These are phyloP conservation scores for Fraxinus paxiana DNA, from an alignment of 305 asterid genomes.

Conservation along the genomic window DNA sequence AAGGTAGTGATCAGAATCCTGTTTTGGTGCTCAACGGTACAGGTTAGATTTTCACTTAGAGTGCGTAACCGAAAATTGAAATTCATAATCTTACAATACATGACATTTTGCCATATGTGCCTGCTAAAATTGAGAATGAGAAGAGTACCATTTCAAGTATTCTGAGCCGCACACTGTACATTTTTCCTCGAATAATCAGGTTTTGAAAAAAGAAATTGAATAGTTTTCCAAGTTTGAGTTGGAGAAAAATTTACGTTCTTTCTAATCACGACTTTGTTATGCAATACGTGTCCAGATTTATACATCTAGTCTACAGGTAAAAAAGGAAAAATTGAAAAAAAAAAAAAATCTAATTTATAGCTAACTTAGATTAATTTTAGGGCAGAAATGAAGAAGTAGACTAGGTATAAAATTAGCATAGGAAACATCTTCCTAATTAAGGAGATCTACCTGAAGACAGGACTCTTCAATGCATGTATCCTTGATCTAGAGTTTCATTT, in stretches of 20 bases:
- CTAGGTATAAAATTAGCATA: neutral
- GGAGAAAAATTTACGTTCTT: neutral
- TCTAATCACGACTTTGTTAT: neutral
- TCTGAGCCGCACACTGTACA: neutral
- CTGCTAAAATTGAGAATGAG: constrained; percentile 1
- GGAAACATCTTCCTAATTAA: neutral
- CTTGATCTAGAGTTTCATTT: neutral
- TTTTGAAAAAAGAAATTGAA: neutral
- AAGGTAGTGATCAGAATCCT: neutral
- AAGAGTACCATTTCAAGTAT: neutral
- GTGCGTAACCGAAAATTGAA: neutral
- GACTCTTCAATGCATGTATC: neutral
- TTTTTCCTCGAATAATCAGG: neutral
- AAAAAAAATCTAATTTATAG: no score
- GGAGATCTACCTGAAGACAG: neutral
- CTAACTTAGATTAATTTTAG: neutral
- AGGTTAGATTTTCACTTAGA: neutral
- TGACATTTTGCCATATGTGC: neutral
- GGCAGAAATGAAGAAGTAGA: neutral
- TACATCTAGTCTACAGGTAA: neutral
- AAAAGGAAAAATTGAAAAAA: neutral
- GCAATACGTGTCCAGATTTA: neutral
- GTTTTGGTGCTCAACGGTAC: neutral
- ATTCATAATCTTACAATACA: neutral
- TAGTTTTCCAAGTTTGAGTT: neutral